Evolutionary conservation across 1,139 yeast genomes (phyloP), one percentile per base, ranked within the genome.

Genomic region (Meyerozyma smithsonii): DNA sequence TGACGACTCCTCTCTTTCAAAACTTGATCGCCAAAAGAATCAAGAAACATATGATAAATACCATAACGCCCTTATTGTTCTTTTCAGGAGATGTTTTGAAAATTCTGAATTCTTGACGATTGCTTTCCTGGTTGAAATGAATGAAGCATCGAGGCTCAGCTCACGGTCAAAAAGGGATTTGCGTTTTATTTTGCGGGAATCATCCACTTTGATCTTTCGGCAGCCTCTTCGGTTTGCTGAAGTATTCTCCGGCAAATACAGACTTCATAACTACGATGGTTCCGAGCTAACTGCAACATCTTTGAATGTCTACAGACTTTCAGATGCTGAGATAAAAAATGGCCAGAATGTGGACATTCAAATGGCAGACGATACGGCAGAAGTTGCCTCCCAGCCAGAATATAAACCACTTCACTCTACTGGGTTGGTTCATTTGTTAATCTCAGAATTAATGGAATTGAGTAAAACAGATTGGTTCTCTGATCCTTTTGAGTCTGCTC

Each of bases 51-150:
- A 46, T 16, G 59, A 55, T 1, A 23, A 37, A 4, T 46, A 42
- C 32, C 48, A 47, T 35, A 39, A 41, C 20, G 40, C 49, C 3
- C 37, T 59, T 4, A 59, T 74, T 3, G 64, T 79, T 18, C 64
- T 88, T 21, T 59, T 83, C 4, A 73, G 96, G 52, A 71, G 85
- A 39, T 79, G 89, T 42, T 79, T 81, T 54, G 97, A 90, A 55
- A 74, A 79, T 1, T 60, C 64, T 0, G 72, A 69, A 0, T 62
- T 77, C 12, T 62, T 88, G 14, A 64, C 68, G 20, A 63, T 64
- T 15, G 62, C 75, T 35, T 76, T 87, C 56, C 55, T 61, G 16
- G 58, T 73, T 43, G 82, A 79, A 41, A 50, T 83, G 12, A 52
- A 64, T 6, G 64, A 63, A 24, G 55, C 62, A 21, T 69, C 72